Base-by-base conservation (phyloP, 2,329 filamentous ascomycete genomes). In the Colletotrichum agaves region DNA sequence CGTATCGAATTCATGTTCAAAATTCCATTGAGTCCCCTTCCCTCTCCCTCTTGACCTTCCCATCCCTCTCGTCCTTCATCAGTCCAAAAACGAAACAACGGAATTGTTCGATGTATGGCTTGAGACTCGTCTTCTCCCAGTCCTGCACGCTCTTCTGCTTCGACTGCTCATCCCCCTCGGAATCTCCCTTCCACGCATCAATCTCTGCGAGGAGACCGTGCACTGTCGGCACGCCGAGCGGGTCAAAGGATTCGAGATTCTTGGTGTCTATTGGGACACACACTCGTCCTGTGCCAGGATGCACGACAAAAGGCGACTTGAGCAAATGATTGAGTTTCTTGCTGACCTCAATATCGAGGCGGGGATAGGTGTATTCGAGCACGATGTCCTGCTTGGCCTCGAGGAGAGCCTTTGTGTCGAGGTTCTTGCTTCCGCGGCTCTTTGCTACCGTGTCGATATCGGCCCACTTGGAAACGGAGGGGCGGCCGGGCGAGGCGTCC, bases 271-370 rank as follows among this genome's bases (percentile, higher is more conserved):
- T 98, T 2, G 96, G 96, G 58, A 99, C 96, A 82, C 96, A 99
- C 6, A 99, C 93, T 61, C 95, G 84, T 1, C 96, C 95, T 0
- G 96, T 99, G 17, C 94, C 94, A 0, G 96, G 96, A 77, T 99
- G 96, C 41, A 99, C 91, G 69, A 98, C 95, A 75, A 99, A 99
- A 0, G 96, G 96, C 70, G 91, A 94, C 78, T 99, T 99, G 73
- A 99, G 90, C 85, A 99, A 88, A 86, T 99, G 96, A 82, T 98
- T 98, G 64, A 97, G 88, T 78, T 98, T 97, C 84, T 98, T 98
- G 76, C 92, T 96, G 77, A 99, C 96, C 79, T 97, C 94, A 69
- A 96, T 94, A 84, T 99, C 96, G 61, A 99, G 91, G 43, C 96
- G 91, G 3, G 96, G 96, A 79, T 99, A 99, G 6, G 96, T 98